phyloP scores from a whole-genome alignment of 441 rosid genomes.

The Erodium texanum region DNA sequence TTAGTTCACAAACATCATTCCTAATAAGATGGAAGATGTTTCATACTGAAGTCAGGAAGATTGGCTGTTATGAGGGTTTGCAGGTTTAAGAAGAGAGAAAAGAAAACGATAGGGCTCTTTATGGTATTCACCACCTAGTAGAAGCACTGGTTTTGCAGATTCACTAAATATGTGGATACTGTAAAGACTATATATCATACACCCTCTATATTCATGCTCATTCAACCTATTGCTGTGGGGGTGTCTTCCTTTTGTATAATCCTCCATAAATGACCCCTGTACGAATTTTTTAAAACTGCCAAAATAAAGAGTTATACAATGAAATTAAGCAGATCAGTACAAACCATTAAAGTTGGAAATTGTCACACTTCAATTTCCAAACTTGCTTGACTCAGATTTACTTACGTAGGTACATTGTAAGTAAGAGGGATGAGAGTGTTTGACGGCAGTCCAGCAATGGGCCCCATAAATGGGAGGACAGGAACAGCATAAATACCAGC shows the following conservation, averaged over 20 bases:
- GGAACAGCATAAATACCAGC: slow-evolving; percentile 87
- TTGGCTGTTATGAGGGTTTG: background rate
- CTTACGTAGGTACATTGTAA: slow-evolving; percentile 77
- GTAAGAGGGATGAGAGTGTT: slow-evolving; percentile 83
- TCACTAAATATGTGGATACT: background rate
- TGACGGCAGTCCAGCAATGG: slow-evolving; percentile 52
- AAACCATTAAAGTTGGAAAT: background rate
- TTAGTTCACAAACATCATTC: background rate
- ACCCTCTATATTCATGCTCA: background rate
- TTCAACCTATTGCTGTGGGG: background rate
- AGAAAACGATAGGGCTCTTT: background rate
- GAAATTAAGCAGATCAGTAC: background rate
- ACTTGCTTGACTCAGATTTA: slow-evolving; percentile 4
- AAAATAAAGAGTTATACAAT: background rate
- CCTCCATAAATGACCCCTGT: background rate
- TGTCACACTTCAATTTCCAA: background rate
- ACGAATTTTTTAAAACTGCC: background rate
- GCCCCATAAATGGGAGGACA: slow-evolving; percentile 47
- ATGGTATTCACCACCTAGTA: background rate
- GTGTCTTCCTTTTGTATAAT: background rate
- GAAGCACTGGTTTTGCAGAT: background rate
- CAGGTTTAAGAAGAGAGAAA: background rate
- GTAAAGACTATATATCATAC: background rate
- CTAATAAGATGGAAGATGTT: background rate
- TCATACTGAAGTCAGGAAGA: background rate